Percentiles rank a stretch among this genome's conserved stretches.
phyloP scores from a whole-genome alignment of 345 rosid genomes.

The Gossypium herbaceum region DNA sequence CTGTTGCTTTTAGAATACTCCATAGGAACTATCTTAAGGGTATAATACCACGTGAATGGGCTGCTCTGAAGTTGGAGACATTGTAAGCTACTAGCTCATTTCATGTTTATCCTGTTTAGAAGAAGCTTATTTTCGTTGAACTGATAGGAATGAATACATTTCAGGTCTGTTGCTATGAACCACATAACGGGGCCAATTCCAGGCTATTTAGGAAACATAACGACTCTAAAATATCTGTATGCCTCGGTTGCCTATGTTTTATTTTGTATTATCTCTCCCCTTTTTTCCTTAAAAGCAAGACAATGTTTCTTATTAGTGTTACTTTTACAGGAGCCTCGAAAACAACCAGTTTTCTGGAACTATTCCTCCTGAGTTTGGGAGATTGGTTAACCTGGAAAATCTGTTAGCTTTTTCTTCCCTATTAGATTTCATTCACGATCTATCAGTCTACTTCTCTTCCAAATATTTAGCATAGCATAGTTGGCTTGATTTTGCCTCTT shows the following conservation, averaged over 20 bases:
- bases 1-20: slow-evolving; percentile 23
- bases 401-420: slow-evolving; percentile 12
- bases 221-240: slow-evolving; percentile 36
- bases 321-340: slow-evolving; percentile 15
- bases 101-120: not conserved
- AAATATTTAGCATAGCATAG: not conserved
- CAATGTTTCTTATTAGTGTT: not conserved
- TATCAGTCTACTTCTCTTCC: not conserved
- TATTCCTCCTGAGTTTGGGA: slow-evolving; percentile 17
- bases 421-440: not conserved
- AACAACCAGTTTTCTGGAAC: slow-evolving; percentile 18
- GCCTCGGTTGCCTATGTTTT: not conserved
- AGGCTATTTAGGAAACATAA: slow-evolving; percentile 32
- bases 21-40: slow-evolving; percentile 38
- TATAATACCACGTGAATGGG: slow-evolving; percentile 44
- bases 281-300: not conserved
- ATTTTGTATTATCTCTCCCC: not conserved
- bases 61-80: slow-evolving; percentile 23
- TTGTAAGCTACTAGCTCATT: slow-evolving; percentile 8
- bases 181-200: slow-evolving; percentile 44
- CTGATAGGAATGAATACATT: not conserved
- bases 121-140: not conserved
- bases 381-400: slow-evolving; percentile 13
- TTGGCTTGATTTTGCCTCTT: not conserved
- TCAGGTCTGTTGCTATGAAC: slow-evolving; percentile 40